Conservation (phyloP, 2,329 filamentous ascomycete species). For the Ceratocystis huliohia region DNA sequence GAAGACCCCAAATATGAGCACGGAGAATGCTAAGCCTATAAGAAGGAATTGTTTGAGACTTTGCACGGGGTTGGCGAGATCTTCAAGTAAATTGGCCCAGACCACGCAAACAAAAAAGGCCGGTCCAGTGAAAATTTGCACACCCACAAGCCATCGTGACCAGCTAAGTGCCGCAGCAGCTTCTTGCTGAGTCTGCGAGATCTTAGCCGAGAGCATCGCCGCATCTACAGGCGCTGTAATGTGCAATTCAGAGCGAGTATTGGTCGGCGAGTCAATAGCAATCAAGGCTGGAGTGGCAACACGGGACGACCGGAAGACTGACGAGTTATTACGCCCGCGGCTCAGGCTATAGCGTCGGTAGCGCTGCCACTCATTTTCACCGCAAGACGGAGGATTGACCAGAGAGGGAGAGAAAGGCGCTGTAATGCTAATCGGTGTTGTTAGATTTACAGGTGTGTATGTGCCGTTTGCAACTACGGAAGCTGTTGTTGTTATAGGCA, state of each 20-base stretch:
- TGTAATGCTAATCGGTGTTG: background rate
- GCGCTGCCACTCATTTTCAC: constrained; percentile 41
- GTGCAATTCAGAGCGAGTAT: constrained; percentile 18
- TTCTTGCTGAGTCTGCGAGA: constrained; percentile 12
- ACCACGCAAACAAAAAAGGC: constrained; percentile 67
- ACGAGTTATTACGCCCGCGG: constrained; percentile 23
- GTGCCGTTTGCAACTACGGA: background rate
- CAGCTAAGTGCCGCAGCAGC: constrained; percentile 45
- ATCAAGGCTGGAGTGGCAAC: constrained; percentile 27
- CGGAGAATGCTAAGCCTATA: constrained; percentile 55
- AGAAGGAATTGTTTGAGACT: constrained; percentile 46
- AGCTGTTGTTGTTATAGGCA: background rate
- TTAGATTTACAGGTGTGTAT: background rate
- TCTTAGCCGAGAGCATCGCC: constrained; percentile 12
- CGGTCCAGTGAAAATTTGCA: constrained; percentile 80
- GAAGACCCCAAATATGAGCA: constrained; percentile 53
- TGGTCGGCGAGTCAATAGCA: constrained; percentile 24
- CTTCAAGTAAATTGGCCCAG: constrained; percentile 54
- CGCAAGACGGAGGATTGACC: background rate
- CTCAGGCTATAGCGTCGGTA: constrained; percentile 39
- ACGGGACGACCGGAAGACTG: constrained; percentile 24
- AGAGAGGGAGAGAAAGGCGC: constrained; percentile 29
- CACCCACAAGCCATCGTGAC: constrained; percentile 79
- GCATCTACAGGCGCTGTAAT: constrained; percentile 9
- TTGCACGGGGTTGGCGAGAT: constrained; percentile 39